These are phyloP conservation scores for Diutina rugosa DNA, from an alignment of 1,139 yeast species.

Conservation along the genomic window DNA sequence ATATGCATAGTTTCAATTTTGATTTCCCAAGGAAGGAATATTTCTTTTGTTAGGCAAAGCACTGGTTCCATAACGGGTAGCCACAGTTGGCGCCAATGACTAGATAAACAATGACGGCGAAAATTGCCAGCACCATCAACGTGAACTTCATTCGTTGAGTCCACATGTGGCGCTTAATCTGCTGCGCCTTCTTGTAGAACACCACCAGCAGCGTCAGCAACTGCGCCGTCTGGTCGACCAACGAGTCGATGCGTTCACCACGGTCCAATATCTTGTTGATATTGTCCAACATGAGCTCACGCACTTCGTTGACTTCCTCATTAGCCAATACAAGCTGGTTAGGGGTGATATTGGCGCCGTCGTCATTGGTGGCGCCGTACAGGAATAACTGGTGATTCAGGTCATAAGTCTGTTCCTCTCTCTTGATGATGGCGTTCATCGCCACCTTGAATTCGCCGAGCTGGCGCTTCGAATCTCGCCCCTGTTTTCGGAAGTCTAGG, in stretches of 20 bases:
- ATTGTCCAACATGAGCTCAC: conserved; percentile 55
- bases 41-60: conserved; percentile 6
- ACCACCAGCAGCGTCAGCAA: conserved; percentile 57
- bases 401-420: conserved; percentile 34
- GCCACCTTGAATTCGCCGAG: conserved; percentile 37
- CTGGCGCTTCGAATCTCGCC: conserved; percentile 12
- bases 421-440: conserved; percentile 38
- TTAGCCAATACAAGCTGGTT: conserved; percentile 28
- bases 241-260: conserved; percentile 63
- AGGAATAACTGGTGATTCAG: conserved; percentile 20
- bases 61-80: conserved; percentile 25
- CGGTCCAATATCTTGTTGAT: conserved; percentile 60
- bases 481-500: conserved; percentile 24
- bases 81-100: conserved; percentile 40
- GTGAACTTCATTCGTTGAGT: conserved; percentile 39
- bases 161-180: conserved; percentile 58
- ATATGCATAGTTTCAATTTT: neutral
- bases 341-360: conserved; percentile 16
- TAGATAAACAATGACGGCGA: conserved; percentile 21
- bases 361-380: conserved; percentile 17
- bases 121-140: conserved; percentile 11
- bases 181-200: conserved; percentile 60
- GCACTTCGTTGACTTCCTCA: conserved; percentile 40
- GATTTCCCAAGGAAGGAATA: neutral
- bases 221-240: conserved; percentile 74